Conservation (phyloP, 305 asterid species). For the Nicotiana rustica region DNA sequence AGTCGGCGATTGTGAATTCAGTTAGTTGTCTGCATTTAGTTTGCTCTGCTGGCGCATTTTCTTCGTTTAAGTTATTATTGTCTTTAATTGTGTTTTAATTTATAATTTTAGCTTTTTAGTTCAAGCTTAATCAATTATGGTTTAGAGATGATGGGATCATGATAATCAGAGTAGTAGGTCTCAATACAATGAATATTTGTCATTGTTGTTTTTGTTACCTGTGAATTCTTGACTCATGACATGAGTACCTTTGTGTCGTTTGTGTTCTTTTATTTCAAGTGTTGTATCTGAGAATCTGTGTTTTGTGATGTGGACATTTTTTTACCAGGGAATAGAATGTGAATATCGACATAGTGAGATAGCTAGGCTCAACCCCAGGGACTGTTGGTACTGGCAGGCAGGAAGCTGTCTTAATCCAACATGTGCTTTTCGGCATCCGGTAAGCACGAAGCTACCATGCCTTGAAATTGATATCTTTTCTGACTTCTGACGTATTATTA, state of each 20-base stretch:
- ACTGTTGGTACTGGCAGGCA: slow-evolving; percentile 52
- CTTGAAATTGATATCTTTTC: not conserved
- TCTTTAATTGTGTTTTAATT: not conserved
- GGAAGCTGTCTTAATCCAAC: slow-evolving; percentile 50
- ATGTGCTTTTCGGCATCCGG: slow-evolving; percentile 59
- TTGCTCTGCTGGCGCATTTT: not conserved
- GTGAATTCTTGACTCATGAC: not conserved
- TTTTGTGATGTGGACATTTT: slow-evolving; percentile 29
- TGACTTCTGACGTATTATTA: not conserved
- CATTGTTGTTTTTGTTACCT: not conserved
- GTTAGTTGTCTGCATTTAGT: not conserved
- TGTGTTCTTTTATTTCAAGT: not conserved
- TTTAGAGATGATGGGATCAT: not conserved
- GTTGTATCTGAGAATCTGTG: slow-evolving; percentile 23
- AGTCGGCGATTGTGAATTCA: not conserved
- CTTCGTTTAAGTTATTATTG: not conserved
- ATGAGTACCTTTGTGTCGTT: not conserved
- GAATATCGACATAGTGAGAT: too few species aligned
- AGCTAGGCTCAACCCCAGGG: not conserved
- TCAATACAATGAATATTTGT: not conserved
- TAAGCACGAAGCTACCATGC: slow-evolving; percentile 33
- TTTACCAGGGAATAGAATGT: not conserved
- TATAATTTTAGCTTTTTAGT: not conserved
- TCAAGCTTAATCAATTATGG: not conserved
- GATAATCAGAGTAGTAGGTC: not conserved